Percentiles rank a stretch among this genome's conserved stretches.
phyloP scores from a whole-genome alignment of 2,329 filamentous ascomycete genomes.

The Cercospora zeina region DNA sequence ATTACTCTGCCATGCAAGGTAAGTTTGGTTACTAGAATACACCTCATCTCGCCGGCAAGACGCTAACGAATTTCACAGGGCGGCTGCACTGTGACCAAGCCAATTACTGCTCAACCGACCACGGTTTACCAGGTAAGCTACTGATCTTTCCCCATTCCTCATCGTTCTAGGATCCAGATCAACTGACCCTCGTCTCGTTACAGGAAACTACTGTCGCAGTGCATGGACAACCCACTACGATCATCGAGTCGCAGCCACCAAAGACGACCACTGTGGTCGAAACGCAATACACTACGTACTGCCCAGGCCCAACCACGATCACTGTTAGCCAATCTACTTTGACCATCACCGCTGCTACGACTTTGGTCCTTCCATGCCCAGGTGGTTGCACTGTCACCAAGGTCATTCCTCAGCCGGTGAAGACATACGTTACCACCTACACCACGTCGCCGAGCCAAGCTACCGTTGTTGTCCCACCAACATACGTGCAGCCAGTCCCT shows the following conservation, averaged over 20 bases:
- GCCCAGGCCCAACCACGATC: constrained; percentile 65
- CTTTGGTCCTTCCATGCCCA: constrained; percentile 12
- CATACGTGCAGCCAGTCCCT: too few species aligned
- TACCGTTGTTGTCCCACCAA: not conserved
- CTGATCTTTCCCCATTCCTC: not conserved
- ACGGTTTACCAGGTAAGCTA: not conserved
- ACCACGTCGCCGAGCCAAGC: not conserved
- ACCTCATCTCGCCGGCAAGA: too few species aligned
- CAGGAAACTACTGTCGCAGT: constrained; percentile 3
- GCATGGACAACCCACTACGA: not conserved
- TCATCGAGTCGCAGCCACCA: not conserved
- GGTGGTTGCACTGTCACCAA: constrained; percentile 19
- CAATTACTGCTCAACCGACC: constrained; percentile 59
- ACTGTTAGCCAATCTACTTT: constrained; percentile 66
- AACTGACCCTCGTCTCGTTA: not conserved
- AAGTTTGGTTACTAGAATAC: too few species aligned
- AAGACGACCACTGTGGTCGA: not conserved
- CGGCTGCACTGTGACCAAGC: constrained; percentile 39
- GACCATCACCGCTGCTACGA: constrained; percentile 56
- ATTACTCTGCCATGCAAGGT: constrained; percentile 30
- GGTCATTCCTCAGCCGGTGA: not conserved
- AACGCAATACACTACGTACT: constrained; percentile 64
- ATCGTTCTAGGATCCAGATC: not conserved
- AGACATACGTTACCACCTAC: not conserved
- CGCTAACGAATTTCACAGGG: not conserved